Percentiles rank a stretch among this genome's conserved stretches.
Evolutionary conservation across 2,329 filamentous ascomycete genomes (phyloP).

Genomic region (Colletotrichum sp.): DNA sequence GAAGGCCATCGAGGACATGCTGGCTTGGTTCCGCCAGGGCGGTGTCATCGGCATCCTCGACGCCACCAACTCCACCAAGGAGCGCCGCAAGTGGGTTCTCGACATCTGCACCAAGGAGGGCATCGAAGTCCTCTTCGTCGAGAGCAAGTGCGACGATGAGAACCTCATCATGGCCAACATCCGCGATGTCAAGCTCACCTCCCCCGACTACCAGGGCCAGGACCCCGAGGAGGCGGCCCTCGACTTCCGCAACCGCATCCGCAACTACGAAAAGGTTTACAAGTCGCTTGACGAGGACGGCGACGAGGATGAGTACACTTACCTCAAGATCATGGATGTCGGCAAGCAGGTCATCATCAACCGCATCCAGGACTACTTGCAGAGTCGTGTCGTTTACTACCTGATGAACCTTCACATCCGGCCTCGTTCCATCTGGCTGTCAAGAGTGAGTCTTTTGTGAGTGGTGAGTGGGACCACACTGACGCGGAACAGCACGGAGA

Average conservation of each 20-base stretch:
- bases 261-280: slow-evolving; percentile 97
- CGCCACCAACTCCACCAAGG: slow-evolving; percentile 95
- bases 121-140: slow-evolving; percentile 92
- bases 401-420: slow-evolving; percentile 99
- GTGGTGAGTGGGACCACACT: not conserved
- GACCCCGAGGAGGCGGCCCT: slow-evolving; percentile 90
- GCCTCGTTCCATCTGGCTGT: slow-evolving; percentile 94
- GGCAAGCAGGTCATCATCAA: slow-evolving; percentile 98
- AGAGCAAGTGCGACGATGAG: slow-evolving; percentile 96
- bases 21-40: slow-evolving; percentile 81
- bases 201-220: slow-evolving; percentile 91
- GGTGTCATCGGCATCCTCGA: slow-evolving; percentile 94
- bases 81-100: slow-evolving; percentile 87
- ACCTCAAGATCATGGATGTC: slow-evolving; percentile 97
- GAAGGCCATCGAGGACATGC: slow-evolving; percentile 91
- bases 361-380: slow-evolving; percentile 93
- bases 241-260: slow-evolving; percentile 93
- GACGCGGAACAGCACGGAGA: slow-evolving; percentile 76
- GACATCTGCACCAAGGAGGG: slow-evolving; percentile 77
- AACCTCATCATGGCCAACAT: slow-evolving; percentile 98
- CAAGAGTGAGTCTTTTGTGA: slow-evolving; percentile 67
- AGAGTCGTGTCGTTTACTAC: slow-evolving; percentile 96
- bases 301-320: slow-evolving; percentile 87
- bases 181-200: slow-evolving; percentile 94
- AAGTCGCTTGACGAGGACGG: slow-evolving; percentile 83